phyloP scores from a whole-genome alignment of 306 rosid species.

The Trifolium repens region DNA sequence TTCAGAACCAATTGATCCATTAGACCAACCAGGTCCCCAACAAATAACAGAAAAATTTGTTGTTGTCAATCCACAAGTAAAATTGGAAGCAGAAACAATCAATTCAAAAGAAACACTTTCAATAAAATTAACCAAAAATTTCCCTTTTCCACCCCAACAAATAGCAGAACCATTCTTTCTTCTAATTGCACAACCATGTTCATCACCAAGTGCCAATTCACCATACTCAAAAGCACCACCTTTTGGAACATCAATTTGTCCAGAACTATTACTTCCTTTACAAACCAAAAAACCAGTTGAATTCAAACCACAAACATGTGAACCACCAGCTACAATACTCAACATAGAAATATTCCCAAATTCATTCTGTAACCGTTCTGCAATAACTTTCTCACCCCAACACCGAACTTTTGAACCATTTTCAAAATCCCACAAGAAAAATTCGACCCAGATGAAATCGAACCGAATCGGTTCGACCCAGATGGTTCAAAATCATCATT shows the following conservation, averaged over 20 bases:
- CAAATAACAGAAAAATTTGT: slow-evolving; percentile 60
- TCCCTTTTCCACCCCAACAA: slow-evolving; percentile 77
- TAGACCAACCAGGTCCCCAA: slow-evolving; percentile 88
- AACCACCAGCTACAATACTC: slow-evolving; percentile 64
- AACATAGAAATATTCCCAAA: slow-evolving; percentile 62
- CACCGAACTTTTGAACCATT: slow-evolving; percentile 50
- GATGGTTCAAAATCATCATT: slow-evolving; percentile 25
- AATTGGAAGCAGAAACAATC: slow-evolving; percentile 72
- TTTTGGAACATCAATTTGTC: slow-evolving; percentile 59
- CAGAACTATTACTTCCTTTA: slow-evolving; percentile 59
- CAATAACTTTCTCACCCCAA: slow-evolving; percentile 58
- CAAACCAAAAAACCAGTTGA: slow-evolving; percentile 64
- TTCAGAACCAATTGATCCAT: slow-evolving; percentile 18
- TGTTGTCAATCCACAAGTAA: slow-evolving; percentile 72
- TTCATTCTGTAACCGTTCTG: slow-evolving; percentile 45
- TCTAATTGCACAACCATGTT: slow-evolving; percentile 73
- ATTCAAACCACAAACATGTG: slow-evolving; percentile 78
- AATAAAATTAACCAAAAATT: slow-evolving; percentile 42
- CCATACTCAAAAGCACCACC: slow-evolving; percentile 47
- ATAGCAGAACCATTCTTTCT: slow-evolving; percentile 54
- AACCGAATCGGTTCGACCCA: slow-evolving; percentile 46
- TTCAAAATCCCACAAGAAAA: slow-evolving; percentile 79
- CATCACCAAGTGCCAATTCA: slow-evolving; percentile 65
- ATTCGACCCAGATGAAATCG: slow-evolving; percentile 80
- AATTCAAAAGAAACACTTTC: slow-evolving; percentile 55